Evolutionary conservation across 2,329 filamentous ascomycete genomes (phyloP).

Genomic region (Epichloe uncinata): DNA sequence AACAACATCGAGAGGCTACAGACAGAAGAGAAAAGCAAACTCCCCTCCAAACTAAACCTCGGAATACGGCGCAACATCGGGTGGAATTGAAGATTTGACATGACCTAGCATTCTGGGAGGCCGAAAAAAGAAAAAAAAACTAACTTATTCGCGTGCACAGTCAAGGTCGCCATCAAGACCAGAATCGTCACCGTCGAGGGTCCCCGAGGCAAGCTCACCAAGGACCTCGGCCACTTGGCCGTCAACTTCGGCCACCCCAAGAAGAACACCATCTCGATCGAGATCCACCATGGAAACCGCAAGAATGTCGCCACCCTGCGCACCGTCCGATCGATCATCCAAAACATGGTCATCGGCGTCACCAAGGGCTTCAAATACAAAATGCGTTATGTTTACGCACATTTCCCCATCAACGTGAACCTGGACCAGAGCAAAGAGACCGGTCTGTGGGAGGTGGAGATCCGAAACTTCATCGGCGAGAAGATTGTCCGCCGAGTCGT

Average conservation of each 20-base stretch:
- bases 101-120: neutral
- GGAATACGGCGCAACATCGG: constrained; percentile 1
- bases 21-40: neutral
- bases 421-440: constrained; percentile 92
- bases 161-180: constrained; percentile 97
- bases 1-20: neutral
- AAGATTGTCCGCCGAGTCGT: constrained; percentile 91
- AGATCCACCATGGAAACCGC: constrained; percentile 95
- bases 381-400: constrained; percentile 99
- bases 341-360: constrained; percentile 97
- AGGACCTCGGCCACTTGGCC: constrained; percentile 92
- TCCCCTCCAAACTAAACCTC: neutral
- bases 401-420: constrained; percentile 99
- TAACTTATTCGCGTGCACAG: constrained; percentile 36
- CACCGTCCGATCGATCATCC: constrained; percentile 94
- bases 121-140: constrained; percentile 2
- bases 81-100: neutral
- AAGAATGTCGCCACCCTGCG: constrained; percentile 97
- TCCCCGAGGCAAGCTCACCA: constrained; percentile 90
- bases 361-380: constrained; percentile 99
- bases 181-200: constrained; percentile 94
- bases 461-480: constrained; percentile 99
- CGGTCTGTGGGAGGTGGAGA: constrained; percentile 82
- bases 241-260: constrained; percentile 87
- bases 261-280: constrained; percentile 83